Base-by-base conservation (phyloP, 2,329 filamentous ascomycete species). In the Clonostachys chloroleuca region DNA sequence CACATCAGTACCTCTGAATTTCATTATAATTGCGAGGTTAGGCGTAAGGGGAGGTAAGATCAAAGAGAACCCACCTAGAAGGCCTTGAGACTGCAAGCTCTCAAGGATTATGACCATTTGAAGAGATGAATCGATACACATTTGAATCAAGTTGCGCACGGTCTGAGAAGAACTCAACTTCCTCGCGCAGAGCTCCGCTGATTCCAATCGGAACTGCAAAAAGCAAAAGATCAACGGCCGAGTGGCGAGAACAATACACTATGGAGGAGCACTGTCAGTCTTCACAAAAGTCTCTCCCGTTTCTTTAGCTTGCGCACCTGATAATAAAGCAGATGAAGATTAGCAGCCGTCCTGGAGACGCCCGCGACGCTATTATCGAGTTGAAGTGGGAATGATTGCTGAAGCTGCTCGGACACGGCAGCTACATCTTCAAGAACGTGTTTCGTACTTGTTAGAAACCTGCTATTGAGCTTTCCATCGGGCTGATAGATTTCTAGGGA, bases 61-160 rank as follows among this genome's bases (percentile, higher is more conserved):
- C 24, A 10, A 30, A 30, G 8, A 10, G 24, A 9, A 42, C 54
- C 54, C 59, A 77, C 74, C 73, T 4, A 77, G 60, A 16, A 78
- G 62, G 6, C 67, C 67, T 52, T 78, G 73, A 13, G 62, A 59
- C 52, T 72, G 66, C 30, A 77, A 57, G 36, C 62, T 65, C 46
- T 62, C 62, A 3, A 78, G 65, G 20, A 77, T 67, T 2, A 63
- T 54, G 41, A 65, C 57, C 55, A 54, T 61, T 46, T 63, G 58
- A 14, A 58, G 53, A 4, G 61, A 63, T 14, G 63, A 65, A 39
- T 66, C 63, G 48, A 66, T 54, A 24, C 62, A 62, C 57, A 65
- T 61, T 40, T 62, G 59, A 43, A 64, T 52, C 24, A 66, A 47
- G 40, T 63, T 65, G 45, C 58, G 58, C 16, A 64, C 55, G 12